phyloP scores from a whole-genome alignment of 257 asterid genomes.

The Phtheirospermum japonicum region DNA sequence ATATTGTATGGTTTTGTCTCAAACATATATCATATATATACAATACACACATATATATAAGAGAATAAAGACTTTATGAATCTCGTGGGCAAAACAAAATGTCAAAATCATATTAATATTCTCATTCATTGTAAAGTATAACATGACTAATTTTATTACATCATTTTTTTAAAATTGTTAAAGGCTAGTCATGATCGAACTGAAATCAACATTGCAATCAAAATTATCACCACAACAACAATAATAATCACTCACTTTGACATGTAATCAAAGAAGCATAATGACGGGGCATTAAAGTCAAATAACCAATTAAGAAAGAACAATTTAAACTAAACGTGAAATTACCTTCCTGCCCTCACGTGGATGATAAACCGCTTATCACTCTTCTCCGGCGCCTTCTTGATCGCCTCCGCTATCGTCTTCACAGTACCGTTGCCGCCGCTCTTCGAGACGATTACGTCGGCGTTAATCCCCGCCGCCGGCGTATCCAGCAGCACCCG shows the following conservation, averaged over 20 bases:
- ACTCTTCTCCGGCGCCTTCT: conserved; percentile 81
- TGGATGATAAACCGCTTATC: conserved; percentile 64
- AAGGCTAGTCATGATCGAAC: not conserved
- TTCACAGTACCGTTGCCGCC: conserved; percentile 80
- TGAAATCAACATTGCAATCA: conserved; percentile 25
- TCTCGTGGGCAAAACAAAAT: too few relatives aligned
- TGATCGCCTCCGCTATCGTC: conserved; percentile 82
- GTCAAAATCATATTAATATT: too few relatives aligned
- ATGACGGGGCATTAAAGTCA: conserved; percentile 25
- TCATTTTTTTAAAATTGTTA: too few relatives aligned
- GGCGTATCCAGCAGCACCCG: conserved; percentile 54
- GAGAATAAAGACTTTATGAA: too few relatives aligned
- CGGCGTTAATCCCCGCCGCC: conserved; percentile 55
- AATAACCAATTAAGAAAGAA: conserved; percentile 11
- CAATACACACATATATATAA: too few relatives aligned
- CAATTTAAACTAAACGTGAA: conserved; percentile 21
- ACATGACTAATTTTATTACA: not conserved
- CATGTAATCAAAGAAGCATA: conserved; percentile 28
- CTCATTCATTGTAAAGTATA: not conserved
- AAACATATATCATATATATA: too few relatives aligned
- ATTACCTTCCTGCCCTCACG: conserved; percentile 98
- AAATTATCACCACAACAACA: conserved; percentile 11
- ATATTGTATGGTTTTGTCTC: too few relatives aligned
- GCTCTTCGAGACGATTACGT: conserved; percentile 58
- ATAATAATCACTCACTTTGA: conserved; percentile 14